Conservation (phyloP, 2,329 filamentous ascomycete genomes). For the Rhynchosporium agropyri region DNA sequence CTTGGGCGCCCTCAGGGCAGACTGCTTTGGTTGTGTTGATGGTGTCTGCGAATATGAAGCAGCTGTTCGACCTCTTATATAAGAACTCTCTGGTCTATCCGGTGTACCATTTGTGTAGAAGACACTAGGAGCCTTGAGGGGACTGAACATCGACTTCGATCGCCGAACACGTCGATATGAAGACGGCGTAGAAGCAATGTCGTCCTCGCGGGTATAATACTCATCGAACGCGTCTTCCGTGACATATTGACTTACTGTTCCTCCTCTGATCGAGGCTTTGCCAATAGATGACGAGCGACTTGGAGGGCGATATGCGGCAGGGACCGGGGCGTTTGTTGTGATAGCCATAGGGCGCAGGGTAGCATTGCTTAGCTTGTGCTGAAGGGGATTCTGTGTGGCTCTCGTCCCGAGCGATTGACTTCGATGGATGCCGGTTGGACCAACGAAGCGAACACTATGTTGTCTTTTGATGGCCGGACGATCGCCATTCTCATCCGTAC, state of each 20-base stretch:
- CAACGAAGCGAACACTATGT: conserved; percentile 58
- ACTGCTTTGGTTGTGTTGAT: conserved; percentile 35
- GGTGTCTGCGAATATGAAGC: conserved; percentile 28
- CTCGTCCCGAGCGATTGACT: conserved; percentile 34
- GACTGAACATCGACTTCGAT: conserved; percentile 57
- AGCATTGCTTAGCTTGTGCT: conserved; percentile 28
- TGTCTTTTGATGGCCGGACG: conserved; percentile 45
- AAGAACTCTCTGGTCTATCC: conserved; percentile 25
- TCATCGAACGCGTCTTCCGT: conserved; percentile 46
- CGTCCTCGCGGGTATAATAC: conserved; percentile 53
- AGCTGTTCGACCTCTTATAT: conserved; percentile 18
- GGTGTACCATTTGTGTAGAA: conserved; percentile 41
- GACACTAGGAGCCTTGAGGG: conserved; percentile 33
- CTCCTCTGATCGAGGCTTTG: conserved; percentile 35
- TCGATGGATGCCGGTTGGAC: conserved; percentile 36
- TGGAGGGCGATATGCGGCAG: conserved; percentile 39
- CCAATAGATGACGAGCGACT: conserved; percentile 41
- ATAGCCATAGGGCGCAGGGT: conserved; percentile 36
- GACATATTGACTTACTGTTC: conserved; percentile 42
- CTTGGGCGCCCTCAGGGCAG: conserved; percentile 50
- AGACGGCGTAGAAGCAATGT: conserved; percentile 51
- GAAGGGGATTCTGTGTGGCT: conserved; percentile 26
- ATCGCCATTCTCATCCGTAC: conserved; percentile 33
- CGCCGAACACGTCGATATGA: conserved; percentile 56
- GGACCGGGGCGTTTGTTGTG: conserved; percentile 38